These are phyloP conservation scores for Sporobolomyces phaffii DNA, from an alignment of 768 basidiomycete genomes.

Conservation along the genomic window DNA sequence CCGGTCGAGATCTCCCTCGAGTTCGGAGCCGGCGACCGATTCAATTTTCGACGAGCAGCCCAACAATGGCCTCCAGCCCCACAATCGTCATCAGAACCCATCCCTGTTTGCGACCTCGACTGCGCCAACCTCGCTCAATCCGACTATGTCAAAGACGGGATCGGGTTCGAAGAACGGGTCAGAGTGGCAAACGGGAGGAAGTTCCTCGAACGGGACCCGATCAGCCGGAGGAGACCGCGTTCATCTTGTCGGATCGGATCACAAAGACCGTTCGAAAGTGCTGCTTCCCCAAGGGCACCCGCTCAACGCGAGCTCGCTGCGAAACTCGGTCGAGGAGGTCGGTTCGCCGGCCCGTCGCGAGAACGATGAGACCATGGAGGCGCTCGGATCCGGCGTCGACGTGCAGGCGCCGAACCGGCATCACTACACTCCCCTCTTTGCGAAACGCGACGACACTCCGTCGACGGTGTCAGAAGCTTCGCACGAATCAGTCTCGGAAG, in stretches of 20 bases:
- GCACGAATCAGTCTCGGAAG: not conserved
- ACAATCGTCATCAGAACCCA: no score
- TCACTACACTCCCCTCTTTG: slow-evolving; percentile 26
- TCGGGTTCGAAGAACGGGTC: not conserved
- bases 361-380: not conserved
- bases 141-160: not conserved
- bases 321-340: slow-evolving; percentile 3
- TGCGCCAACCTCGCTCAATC: slow-evolving; percentile 18
- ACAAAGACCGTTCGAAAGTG: not conserved
- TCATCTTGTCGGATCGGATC: not conserved
- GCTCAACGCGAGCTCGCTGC: not conserved
- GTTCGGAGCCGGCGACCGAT: slow-evolving; percentile 1
- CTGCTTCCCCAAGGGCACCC: not conserved
- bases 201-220: slow-evolving; percentile 11
- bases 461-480: not conserved
- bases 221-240: not conserved
- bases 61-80: not conserved
- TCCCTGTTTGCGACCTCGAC: slow-evolving; percentile 14
- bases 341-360: not conserved
- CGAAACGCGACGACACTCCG: not conserved
- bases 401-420: not conserved
- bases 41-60: slow-evolving; percentile 10
- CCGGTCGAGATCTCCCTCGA: not conserved
- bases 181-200: slow-evolving; percentile 7
- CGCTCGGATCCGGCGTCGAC: slow-evolving; percentile 3